Base-by-base conservation (phyloP, 768 basidiomycete species). In the Crepidotus variabilis region DNA sequence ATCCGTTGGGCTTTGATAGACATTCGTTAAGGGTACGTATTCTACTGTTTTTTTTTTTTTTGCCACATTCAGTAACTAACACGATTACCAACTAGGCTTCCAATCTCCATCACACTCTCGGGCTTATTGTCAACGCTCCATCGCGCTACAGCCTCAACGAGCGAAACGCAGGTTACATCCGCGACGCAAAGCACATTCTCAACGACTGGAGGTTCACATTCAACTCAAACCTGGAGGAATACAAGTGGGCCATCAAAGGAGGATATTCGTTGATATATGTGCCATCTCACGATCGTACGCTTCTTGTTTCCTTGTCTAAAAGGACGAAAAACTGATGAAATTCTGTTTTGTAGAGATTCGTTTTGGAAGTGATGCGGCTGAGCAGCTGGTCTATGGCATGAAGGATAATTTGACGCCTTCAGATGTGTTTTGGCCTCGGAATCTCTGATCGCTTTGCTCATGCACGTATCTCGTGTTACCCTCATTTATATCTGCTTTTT, bases 241-340 rank as follows among this genome's bases (percentile, higher is more conserved):
- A 57, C 51, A 51, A 46, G 20, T 57, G 57, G 57, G 52, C 52
- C 35, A 54, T 54, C 51, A 57, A 16, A 11, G 57, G 57, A 7
- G 36, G 51, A 13, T 53, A 47, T 32, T 57, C 57, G n/a, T 45
- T 57, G 22, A 34, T 57, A 2, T 57, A 54, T 33, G 52, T 57
- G 20, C 39, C 8, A 32, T 4, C 5, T 18, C 20, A n/a, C 47
- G 45, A 51, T 57, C 47, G 57, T 57, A 47, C 24, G 57, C 49
- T 13, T 43, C 13, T 43, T 20, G 5, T 11, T 16, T 43, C 11
- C 14, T 43, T 20, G 13, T 20, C 3, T 5, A 5, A 5, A 16
- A 43, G 39, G 18, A 43, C 18, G 28, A 28, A 43, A 3, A 11
- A 43, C 39, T 43, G 39, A 43, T 20, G 13, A 43, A 20, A 4